Evolutionary conservation across 2,329 filamentous ascomycete species (phyloP).

Genomic region (Cordyceps farinosa): DNA sequence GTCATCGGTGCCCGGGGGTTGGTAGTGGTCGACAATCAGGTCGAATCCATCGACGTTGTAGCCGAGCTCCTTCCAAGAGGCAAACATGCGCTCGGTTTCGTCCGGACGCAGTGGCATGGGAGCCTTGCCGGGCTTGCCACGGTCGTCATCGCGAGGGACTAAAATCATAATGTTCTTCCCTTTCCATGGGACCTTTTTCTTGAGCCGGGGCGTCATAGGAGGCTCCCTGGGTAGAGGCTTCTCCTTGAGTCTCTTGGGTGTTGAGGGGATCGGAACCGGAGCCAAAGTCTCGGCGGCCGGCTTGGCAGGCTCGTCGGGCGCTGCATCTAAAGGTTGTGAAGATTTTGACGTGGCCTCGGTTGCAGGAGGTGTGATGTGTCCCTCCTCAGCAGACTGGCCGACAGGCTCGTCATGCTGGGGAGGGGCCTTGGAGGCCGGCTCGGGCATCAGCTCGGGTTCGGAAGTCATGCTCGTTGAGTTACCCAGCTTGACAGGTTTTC

Average conservation of each 20-base stretch:
- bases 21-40: slow-evolving; percentile 46
- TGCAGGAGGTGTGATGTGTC: background rate
- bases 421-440: slow-evolving; percentile 22
- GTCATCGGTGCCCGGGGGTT: slow-evolving; percentile 38
- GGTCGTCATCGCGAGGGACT: slow-evolving; percentile 63
- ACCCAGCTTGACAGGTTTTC: slow-evolving; percentile 27
- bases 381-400: slow-evolving; percentile 8
- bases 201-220: slow-evolving; percentile 52
- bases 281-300: slow-evolving; percentile 26
- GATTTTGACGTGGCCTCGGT: slow-evolving; percentile 23
- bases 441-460: slow-evolving; percentile 28
- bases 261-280: slow-evolving; percentile 29
- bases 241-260: slow-evolving; percentile 34
- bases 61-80: slow-evolving; percentile 64
- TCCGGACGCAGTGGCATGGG: slow-evolving; percentile 52
- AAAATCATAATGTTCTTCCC: slow-evolving; percentile 71
- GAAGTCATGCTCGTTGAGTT: slow-evolving; percentile 32
- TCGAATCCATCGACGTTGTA: slow-evolving; percentile 69
- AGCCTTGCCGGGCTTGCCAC: slow-evolving; percentile 54
- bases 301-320: slow-evolving; percentile 1
- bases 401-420: slow-evolving; percentile 7
- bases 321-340: slow-evolving; percentile 20
- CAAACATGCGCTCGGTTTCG: slow-evolving; percentile 60
- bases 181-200: slow-evolving; percentile 71
- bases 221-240: slow-evolving; percentile 38